phyloP scores from a whole-genome alignment of 441 rosid species.

The Mallotus japonicus region DNA sequence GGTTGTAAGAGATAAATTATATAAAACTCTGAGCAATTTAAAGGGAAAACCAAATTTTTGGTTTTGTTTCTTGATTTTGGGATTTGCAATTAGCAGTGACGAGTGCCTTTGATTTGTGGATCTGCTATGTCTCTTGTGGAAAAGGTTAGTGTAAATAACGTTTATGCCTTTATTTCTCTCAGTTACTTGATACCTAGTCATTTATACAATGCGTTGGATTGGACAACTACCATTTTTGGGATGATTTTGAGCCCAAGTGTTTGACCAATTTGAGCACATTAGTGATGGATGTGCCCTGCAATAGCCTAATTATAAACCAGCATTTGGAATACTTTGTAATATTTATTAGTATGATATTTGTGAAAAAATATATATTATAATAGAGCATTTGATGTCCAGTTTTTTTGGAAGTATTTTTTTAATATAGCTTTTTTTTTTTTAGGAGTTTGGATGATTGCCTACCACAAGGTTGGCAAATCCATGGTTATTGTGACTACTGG shows the following conservation, averaged over 20 bases:
- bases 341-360: not conserved
- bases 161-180: not conserved
- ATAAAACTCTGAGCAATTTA: no score
- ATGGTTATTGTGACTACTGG: not conserved
- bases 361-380: not conserved
- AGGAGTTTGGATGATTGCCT: not conserved
- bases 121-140: slow-evolving; percentile 75
- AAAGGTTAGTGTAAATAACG: slow-evolving; percentile 47
- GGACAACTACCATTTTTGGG: not conserved
- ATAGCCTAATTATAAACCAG: not conserved
- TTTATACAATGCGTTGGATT: not conserved
- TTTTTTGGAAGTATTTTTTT: not conserved
- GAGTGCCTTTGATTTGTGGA: no score
- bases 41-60: no score
- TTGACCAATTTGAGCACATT: not conserved
- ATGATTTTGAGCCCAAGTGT: not conserved
- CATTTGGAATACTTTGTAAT: no score
- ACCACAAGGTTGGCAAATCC: not conserved
- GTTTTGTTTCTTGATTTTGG: no score
- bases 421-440: not conserved
- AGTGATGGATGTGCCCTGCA: not conserved
- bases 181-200: not conserved
- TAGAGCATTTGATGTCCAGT: not conserved
- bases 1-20: no score
- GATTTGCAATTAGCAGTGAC: no score